Conservation (phyloP, 2,329 filamentous ascomycete species). For the Colletotrichum sp. region DNA sequence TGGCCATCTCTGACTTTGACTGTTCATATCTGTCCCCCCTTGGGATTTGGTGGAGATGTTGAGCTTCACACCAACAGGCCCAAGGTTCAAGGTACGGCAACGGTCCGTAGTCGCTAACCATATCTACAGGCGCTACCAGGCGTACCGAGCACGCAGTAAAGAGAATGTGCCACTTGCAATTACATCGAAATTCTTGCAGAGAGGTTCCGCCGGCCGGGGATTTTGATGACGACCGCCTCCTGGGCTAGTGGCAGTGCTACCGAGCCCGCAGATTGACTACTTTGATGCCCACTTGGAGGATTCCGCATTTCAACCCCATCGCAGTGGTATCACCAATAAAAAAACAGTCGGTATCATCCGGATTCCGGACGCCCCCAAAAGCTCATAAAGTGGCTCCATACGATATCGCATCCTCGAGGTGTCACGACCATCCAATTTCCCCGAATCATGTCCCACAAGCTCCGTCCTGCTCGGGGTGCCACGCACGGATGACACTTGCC, state of each 20-base stretch:
- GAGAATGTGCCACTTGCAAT: background rate
- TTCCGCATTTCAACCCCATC: background rate
- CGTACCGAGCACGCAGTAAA: background rate
- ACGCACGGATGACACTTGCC: slow-evolving; percentile 15
- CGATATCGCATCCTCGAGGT: slow-evolving; percentile 3
- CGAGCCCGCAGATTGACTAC: slow-evolving; percentile 9
- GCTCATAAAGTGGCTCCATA: background rate
- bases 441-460: slow-evolving; percentile 20
- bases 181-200: background rate
- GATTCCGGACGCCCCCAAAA: slow-evolving; percentile 16
- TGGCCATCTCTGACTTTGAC: background rate
- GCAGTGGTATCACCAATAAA: background rate
- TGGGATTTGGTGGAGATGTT: background rate
- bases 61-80: background rate
- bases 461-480: background rate
- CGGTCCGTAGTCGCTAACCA: background rate
- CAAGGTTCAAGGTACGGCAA: background rate
- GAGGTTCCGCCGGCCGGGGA: slow-evolving; percentile 7
- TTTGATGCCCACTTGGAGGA: background rate
- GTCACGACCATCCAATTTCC: slow-evolving; percentile 15
- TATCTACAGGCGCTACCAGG: background rate
- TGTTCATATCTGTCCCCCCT: background rate
- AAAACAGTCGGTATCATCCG: slow-evolving; percentile 18
- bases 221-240: slow-evolving; percentile 19
- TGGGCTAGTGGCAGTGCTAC: slow-evolving; percentile 12